Percentiles rank a stretch among this genome's conserved stretches.
Evolutionary conservation across 2,329 filamentous ascomycete species (phyloP).

Genomic region (Helminthosporium solani): DNA sequence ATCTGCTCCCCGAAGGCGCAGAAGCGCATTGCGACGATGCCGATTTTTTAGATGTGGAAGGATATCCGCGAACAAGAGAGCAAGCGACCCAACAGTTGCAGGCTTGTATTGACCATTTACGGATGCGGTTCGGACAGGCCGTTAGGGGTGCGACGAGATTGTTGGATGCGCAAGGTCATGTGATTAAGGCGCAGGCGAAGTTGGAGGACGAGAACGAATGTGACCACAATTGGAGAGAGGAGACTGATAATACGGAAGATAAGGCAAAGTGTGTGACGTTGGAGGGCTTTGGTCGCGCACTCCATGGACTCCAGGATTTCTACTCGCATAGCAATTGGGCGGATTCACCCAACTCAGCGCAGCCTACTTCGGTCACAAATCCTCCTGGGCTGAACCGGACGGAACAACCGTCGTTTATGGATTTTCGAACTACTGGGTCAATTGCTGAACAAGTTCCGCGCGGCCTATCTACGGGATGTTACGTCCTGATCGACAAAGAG

Average conservation of each 20-base stretch:
- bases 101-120: conserved; percentile 7
- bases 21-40: conserved; percentile 11
- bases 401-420: not conserved
- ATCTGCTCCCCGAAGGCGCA: conserved; percentile 1
- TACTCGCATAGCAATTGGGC: conserved; percentile 22
- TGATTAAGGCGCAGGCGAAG: not conserved
- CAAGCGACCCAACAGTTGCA: conserved; percentile 4
- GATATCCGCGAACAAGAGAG: conserved; percentile 2
- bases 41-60: conserved; percentile 5
- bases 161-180: not conserved
- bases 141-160: not conserved
- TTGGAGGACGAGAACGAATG: conserved; percentile 2
- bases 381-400: conserved; percentile 4
- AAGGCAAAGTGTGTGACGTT: conserved; percentile 17
- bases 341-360: conserved; percentile 1
- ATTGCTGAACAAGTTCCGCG: conserved; percentile 1
- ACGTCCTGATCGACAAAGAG: conserved; percentile 1
- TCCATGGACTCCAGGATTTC: conserved; percentile 23
- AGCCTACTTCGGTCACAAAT: conserved; percentile 2
- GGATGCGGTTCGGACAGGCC: conserved; percentile 6
- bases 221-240: conserved; percentile 5
- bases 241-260: conserved; percentile 4
- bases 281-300: conserved; percentile 19
- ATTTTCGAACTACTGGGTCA: not conserved
- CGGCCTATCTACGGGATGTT: conserved; percentile 3